Conservation (phyloP, 2,329 filamentous ascomycete genomes). For the Volutella citrinella region DNA sequence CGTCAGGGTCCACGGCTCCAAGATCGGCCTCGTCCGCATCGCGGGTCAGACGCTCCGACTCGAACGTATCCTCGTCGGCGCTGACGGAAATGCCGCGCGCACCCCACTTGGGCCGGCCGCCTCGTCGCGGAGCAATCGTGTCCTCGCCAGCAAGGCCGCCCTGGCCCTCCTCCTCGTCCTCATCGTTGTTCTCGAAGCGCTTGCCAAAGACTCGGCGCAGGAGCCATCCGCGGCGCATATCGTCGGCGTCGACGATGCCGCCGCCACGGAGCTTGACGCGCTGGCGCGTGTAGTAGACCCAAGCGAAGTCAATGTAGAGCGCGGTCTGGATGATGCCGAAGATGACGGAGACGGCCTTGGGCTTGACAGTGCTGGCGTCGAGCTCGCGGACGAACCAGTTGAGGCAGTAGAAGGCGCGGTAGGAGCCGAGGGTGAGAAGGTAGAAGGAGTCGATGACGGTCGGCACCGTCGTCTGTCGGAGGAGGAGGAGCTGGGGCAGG, state of each 20-base stretch:
- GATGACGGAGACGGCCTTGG: slow-evolving; percentile 72
- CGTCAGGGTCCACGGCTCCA: slow-evolving; percentile 56
- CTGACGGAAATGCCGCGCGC: slow-evolving; percentile 63
- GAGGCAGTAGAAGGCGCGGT: slow-evolving; percentile 83
- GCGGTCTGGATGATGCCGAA: slow-evolving; percentile 89
- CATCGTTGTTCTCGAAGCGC: slow-evolving; percentile 47
- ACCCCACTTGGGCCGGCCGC: slow-evolving; percentile 56
- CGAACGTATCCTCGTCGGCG: slow-evolving; percentile 59
- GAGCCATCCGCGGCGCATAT: slow-evolving; percentile 81
- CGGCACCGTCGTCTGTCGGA: slow-evolving; percentile 91
- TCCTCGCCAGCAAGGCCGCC: slow-evolving; percentile 35
- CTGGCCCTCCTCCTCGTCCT: slow-evolving; percentile 59
- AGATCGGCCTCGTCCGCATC: slow-evolving; percentile 44
- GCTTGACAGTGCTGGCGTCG: slow-evolving; percentile 55
- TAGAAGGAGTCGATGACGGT: slow-evolving; percentile 98
- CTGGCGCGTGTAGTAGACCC: slow-evolving; percentile 94
- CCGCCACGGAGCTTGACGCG: slow-evolving; percentile 87
- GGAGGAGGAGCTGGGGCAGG: slow-evolving; percentile 84
- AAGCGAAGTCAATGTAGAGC: slow-evolving; percentile 90
- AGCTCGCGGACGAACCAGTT: slow-evolving; percentile 80
- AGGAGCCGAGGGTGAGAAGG: slow-evolving; percentile 80
- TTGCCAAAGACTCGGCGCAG: slow-evolving; percentile 74
- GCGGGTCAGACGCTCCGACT: slow-evolving; percentile 45
- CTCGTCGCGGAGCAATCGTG: slow-evolving; percentile 24
- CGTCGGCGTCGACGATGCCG: slow-evolving; percentile 85